Evolutionary conservation across 2,329 filamentous ascomycete species (phyloP), one percentile per base, ranked within the genome.

Genomic region (Fusarium oligoseptatum): DNA sequence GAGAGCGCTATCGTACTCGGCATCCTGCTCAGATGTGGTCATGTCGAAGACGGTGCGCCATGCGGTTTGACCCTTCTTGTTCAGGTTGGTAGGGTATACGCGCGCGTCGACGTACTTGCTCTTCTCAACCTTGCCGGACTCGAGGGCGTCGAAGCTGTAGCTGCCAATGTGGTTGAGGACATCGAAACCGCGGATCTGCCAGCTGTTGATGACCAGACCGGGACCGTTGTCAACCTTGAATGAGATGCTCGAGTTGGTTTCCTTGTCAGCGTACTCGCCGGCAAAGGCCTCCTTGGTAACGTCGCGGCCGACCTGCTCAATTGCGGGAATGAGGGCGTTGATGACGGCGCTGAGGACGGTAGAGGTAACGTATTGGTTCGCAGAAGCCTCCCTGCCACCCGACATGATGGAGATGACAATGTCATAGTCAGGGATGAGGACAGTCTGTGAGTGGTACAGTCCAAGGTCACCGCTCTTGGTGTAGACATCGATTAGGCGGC

Each of bases 391-490:
- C 1, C 64, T 56, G 0, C 82, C 82, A 1, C 81, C 83, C 0
- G 80, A 80, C 58, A 88, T 73, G 12, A 88, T 74, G 6, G 82
- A 81, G 62, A 87, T 76, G 34, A 83, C 83, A 8, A 87, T 70
- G 56, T 84, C 83, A 72, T 88, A 87, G 71, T 88, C 86, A 0
- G 86, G 85, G 0, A 88, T 77, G 3, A 88, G 75, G 20, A 80
- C 82, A 0, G 87, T 72, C 3, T 80, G 72, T 4, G 82, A 75
- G 72, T 84, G 82, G 76, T 87, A 88, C 15, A 77, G 64, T 17
- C 83, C 83, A 3, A 87, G 70, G 65, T 84, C 83, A 3, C 87
- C 87, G 3, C 75, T 79, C 75, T 88, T 89, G 27, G 84, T 83
- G 77, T 87, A 87, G 3, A 88, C 62, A 29, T 88, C 86, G 15